Percentiles rank a stretch among this genome's conserved stretches.
These are phyloP conservation scores for Aspergillus piperis DNA, from an alignment of 2,329 filamentous ascomycete species.

Conservation along the genomic window DNA sequence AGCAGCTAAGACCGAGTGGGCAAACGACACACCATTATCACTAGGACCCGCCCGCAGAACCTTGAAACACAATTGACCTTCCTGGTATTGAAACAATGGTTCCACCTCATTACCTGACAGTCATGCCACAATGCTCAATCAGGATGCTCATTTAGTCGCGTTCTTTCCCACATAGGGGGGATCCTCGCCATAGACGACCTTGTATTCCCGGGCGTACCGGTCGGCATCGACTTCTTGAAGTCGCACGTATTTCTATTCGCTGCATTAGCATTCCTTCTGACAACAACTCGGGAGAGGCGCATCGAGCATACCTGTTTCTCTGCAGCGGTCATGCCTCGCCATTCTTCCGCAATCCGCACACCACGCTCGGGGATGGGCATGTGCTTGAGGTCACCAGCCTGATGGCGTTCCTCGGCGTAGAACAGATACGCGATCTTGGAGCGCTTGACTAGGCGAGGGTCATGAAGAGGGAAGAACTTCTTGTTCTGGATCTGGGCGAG, in stretches of 20 bases:
- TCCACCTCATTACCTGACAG: not conserved
- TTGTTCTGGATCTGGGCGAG: conserved; percentile 30
- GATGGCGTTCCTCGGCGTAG: conserved; percentile 50
- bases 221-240: conserved; percentile 28
- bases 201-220: conserved; percentile 39
- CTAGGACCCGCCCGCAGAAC: not conserved
- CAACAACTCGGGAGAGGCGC: not conserved
- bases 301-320: conserved; percentile 41
- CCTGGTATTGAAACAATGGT: not conserved
- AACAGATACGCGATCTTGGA: conserved; percentile 41
- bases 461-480: conserved; percentile 43
- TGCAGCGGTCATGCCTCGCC: conserved; percentile 28
- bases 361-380: conserved; percentile 43
- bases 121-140: conserved; percentile 5
- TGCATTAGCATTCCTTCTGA: not conserved
- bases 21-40: not conserved
- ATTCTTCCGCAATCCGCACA: conserved; percentile 24
- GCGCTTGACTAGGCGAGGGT: conserved; percentile 56
- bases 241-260: conserved; percentile 33
- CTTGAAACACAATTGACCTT: not conserved
- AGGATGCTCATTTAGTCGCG: not conserved
- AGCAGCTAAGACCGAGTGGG: not conserved
- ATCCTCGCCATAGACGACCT: conserved; percentile 38
- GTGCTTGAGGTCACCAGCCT: conserved; percentile 54
- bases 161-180: conserved; percentile 6